These are phyloP conservation scores for Epichloe glyceriae DNA, from an alignment of 2,329 filamentous ascomycete species.

Conservation along the genomic window DNA sequence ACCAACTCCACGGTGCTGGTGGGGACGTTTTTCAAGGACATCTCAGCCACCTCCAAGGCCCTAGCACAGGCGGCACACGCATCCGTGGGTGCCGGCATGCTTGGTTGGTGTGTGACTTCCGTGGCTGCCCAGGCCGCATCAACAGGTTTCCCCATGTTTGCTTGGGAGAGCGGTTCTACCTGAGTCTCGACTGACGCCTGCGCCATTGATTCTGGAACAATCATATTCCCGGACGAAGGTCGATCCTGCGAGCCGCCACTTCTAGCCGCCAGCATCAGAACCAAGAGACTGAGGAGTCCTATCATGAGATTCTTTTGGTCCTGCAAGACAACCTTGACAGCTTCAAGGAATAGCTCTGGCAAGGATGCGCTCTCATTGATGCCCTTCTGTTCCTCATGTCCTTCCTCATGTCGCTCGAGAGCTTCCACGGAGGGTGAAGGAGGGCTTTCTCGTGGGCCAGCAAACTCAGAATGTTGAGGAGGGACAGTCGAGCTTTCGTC, in stretches of 20 bases:
- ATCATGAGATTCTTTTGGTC: constrained; percentile 50
- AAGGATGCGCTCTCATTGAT: constrained; percentile 34
- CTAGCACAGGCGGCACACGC: constrained; percentile 13
- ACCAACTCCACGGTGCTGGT: constrained; percentile 4
- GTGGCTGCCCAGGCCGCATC: constrained; percentile 18
- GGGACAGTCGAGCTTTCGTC: constrained; percentile 6
- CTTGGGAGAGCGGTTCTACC: background rate
- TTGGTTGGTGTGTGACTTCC: constrained; percentile 3
- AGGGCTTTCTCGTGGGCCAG: constrained; percentile 6
- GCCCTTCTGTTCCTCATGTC: constrained; percentile 16
- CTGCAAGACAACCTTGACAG: constrained; percentile 38
- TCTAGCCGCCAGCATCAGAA: constrained; percentile 35
- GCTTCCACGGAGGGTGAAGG: constrained; percentile 12
- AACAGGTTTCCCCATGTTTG: background rate
- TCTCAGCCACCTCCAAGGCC: constrained; percentile 1
- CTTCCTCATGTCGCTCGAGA: constrained; percentile 19
- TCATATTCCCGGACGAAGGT: background rate
- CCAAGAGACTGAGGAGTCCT: constrained; percentile 37
- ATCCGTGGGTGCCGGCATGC: constrained; percentile 7
- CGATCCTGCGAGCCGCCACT: constrained; percentile 12
- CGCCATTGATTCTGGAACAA: background rate
- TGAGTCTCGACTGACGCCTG: background rate
- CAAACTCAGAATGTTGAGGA: constrained; percentile 6
- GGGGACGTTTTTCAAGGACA: background rate
- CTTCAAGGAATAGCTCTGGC: constrained; percentile 39